A percentile compares a stretch with the other conserved stretches of the same genome.
phyloP scores from a whole-genome alignment of 208 protist genomes.

The Leishmania arabica region DNA sequence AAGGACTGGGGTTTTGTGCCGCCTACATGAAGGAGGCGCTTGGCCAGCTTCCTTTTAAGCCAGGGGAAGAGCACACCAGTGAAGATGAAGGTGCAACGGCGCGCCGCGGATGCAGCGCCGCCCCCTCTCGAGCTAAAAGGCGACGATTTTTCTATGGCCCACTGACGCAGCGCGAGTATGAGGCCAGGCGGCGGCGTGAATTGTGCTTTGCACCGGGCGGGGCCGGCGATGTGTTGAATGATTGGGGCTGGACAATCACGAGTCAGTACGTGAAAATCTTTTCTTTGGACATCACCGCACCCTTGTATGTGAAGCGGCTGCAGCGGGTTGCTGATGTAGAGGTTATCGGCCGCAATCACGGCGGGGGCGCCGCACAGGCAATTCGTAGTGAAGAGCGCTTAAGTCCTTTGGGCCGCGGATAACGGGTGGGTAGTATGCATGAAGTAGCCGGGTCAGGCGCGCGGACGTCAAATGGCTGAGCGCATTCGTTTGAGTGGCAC shows the following conservation, averaged over 20 bases:
- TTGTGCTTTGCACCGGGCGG: conserved; percentile 24
- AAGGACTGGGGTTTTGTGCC: conserved; percentile 16
- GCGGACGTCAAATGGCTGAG: neutral
- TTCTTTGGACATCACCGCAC: conserved; percentile 55
- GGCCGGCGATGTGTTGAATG: conserved; percentile 41
- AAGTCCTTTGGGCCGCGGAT: neutral
- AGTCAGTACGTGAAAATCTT: conserved; percentile 77
- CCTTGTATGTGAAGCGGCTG: conserved; percentile 70
- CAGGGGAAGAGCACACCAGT: neutral
- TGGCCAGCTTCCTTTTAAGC: neutral
- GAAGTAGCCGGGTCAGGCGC: neutral
- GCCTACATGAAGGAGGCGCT: conserved; percentile 28
- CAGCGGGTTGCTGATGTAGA: conserved; percentile 37
- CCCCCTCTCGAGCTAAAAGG: neutral
- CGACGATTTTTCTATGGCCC: conserved; percentile 16
- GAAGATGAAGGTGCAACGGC: neutral
- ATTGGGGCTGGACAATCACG: conserved; percentile 83
- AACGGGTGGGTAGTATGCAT: neutral
- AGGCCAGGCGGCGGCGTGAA: conserved; percentile 24
- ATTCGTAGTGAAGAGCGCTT: neutral
- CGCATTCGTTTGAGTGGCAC: neutral
- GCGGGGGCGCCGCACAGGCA: neutral
- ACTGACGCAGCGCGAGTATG: conserved; percentile 17
- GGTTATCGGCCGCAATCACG: conserved; percentile 15
- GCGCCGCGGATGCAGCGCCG: neutral